phyloP scores from a whole-genome alignment of 2,329 filamentous ascomycete genomes.

The Dothiorella sarmentorum region DNA sequence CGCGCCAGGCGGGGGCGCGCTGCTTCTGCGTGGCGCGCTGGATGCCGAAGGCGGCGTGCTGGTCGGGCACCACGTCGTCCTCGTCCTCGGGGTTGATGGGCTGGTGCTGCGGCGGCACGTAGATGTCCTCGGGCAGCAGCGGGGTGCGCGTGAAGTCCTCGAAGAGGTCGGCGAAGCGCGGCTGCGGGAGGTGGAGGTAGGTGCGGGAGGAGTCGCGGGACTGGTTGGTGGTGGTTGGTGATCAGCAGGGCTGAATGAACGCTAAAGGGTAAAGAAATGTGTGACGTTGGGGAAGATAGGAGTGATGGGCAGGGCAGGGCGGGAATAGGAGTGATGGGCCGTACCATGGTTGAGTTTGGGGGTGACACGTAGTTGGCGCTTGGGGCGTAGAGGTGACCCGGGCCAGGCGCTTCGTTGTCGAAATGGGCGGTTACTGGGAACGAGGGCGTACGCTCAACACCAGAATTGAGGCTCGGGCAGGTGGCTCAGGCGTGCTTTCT shows the following conservation, averaged over 20 bases:
- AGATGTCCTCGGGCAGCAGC: conserved; percentile 64
- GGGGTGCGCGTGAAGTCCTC: conserved; percentile 53
- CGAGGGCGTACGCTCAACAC: not conserved
- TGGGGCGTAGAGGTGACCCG: not conserved
- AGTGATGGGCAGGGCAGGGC: not conserved
- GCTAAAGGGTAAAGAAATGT: not conserved
- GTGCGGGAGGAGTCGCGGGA: conserved; percentile 72
- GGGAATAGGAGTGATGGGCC: not conserved
- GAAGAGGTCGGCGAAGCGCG: conserved; percentile 73
- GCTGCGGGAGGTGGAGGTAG: conserved; percentile 69
- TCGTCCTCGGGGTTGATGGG: conserved; percentile 85
- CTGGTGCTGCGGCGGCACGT: conserved; percentile 74
- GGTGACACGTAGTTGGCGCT: not conserved
- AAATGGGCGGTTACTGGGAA: not conserved
- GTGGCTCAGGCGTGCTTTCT: not conserved
- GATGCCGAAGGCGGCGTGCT: conserved; percentile 84
- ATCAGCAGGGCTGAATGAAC: conserved; percentile 10
- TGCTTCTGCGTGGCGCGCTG: conserved; percentile 71
- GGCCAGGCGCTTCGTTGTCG: not conserved
- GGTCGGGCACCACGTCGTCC: conserved; percentile 83
- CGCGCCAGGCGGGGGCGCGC: conserved; percentile 73
- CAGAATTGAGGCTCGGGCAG: not conserved
- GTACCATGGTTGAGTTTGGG: not conserved
- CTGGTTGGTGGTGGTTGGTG: conserved; percentile 32
- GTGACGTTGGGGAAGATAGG: not conserved